Evolutionary conservation across 257 asterid genomes (phyloP).

Genomic region (Solanum chmielewskii): DNA sequence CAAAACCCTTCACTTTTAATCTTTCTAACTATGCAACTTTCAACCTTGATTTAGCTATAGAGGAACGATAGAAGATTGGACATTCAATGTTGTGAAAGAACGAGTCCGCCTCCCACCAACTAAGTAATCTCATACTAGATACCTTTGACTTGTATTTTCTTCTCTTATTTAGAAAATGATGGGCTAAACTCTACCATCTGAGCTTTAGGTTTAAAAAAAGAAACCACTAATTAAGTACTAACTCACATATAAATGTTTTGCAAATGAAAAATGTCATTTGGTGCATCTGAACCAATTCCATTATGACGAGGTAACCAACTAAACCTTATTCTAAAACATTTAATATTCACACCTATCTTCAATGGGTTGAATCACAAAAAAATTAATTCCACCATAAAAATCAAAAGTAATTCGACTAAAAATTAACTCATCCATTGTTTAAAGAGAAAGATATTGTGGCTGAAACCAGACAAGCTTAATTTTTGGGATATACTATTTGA

Average conservation of each 20-base stretch:
- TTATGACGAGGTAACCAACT: too few relatives aligned
- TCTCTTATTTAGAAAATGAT: background rate
- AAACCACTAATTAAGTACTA: background rate
- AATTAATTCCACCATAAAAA: fast-evolving
- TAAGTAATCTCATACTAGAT: background rate
- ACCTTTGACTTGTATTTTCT: background rate
- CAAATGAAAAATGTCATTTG: background rate
- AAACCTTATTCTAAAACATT: background rate
- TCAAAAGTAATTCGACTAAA: background rate
- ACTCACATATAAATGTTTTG: too few relatives aligned
- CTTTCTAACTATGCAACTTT: too few relatives aligned
- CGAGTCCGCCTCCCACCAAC: background rate
- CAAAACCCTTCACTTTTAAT: too few relatives aligned
- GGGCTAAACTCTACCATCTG: background rate
- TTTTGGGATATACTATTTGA: background rate
- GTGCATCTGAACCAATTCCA: background rate
- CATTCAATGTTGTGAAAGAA: background rate
- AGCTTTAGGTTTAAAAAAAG: too few relatives aligned
- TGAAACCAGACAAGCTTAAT: background rate
- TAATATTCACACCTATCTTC: too few relatives aligned
- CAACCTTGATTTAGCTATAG: too few relatives aligned
- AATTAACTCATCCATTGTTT: too few relatives aligned
- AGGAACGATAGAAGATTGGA: background rate
- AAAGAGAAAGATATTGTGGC: background rate
- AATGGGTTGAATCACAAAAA: background rate